These are phyloP conservation scores for Lathyrus aphaca DNA, from an alignment of 306 rosid species.

Conservation along the genomic window DNA sequence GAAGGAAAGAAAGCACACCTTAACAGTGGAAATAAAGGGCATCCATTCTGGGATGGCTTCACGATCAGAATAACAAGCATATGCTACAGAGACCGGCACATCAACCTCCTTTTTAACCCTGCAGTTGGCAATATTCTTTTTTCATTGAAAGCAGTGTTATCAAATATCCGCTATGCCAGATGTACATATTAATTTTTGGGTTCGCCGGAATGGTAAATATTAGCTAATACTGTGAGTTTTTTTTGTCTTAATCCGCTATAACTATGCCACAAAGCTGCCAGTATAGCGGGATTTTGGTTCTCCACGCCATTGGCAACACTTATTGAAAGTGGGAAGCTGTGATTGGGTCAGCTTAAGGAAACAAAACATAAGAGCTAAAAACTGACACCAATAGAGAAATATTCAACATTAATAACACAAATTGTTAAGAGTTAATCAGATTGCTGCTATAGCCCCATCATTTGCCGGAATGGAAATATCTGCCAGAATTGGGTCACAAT, in stretches of 20 bases:
- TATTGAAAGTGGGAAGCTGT: conserved; percentile 23
- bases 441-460: too few relatives aligned
- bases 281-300: too few relatives aligned
- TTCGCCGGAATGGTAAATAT: too few relatives aligned
- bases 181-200: too few relatives aligned
- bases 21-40: conserved; percentile 90
- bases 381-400: conserved; percentile 5
- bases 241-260: too few relatives aligned
- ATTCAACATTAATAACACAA: background rate
- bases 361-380: conserved; percentile 12
- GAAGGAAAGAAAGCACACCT: conserved; percentile 52
- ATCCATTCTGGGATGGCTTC: conserved; percentile 93
- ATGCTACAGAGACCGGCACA: conserved; percentile 81
- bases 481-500: too few relatives aligned
- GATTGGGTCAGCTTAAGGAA: conserved; percentile 22
- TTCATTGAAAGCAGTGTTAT: conserved; percentile 18
- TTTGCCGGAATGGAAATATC: too few relatives aligned
- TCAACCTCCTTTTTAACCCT: conserved; percentile 88
- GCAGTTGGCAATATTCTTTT: conserved; percentile 51
- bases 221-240: too few relatives aligned
- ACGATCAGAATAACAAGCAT: conserved; percentile 78
- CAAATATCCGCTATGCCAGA: too few relatives aligned
- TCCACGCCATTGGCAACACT: too few relatives aligned
- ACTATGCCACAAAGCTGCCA: too few relatives aligned
- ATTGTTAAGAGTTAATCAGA: too few relatives aligned